Evolutionary conservation across 495 filamentous ascomycete species (phyloP).

Genomic region (Amniculicola lignicola): DNA sequence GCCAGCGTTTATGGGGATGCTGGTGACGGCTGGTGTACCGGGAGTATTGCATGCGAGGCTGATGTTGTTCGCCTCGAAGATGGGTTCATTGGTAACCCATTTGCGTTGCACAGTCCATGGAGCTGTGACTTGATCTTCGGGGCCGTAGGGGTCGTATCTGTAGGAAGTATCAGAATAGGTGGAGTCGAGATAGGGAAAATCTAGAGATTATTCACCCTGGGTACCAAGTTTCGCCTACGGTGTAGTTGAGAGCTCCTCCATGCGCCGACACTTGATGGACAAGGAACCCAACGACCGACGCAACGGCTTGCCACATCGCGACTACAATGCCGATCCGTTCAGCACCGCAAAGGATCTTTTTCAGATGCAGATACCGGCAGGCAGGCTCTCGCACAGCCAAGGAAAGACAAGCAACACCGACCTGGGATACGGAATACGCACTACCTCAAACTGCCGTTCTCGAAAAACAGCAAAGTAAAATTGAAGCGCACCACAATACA

Average conservation of each 20-base stretch:
- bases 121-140: constrained; percentile 42
- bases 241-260: constrained; percentile 57
- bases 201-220: constrained; percentile 40
- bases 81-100: constrained; percentile 42
- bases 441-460: too few relatives aligned
- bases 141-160: constrained; percentile 45
- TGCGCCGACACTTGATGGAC: constrained; percentile 42
- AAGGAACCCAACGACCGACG: constrained; percentile 9
- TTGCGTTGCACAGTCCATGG: constrained; percentile 49
- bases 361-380: too few relatives aligned
- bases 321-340: too few relatives aligned
- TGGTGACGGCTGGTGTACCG: constrained; percentile 48
- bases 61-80: constrained; percentile 53
- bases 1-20: constrained; percentile 48
- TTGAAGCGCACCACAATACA: too few relatives aligned
- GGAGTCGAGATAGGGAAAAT: background rate
- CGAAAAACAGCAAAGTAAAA: too few relatives aligned
- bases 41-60: constrained; percentile 55
- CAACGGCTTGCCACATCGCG: constrained; percentile 10
- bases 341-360: too few relatives aligned
- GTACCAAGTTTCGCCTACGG: constrained; percentile 52
- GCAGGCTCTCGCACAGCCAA: background rate
- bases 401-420: constrained; percentile 2
- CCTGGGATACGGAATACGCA: background rate
- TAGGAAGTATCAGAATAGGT: background rate